Base-by-base conservation (phyloP, 164 flowering plant species). In the Berberis vulgaris region DNA sequence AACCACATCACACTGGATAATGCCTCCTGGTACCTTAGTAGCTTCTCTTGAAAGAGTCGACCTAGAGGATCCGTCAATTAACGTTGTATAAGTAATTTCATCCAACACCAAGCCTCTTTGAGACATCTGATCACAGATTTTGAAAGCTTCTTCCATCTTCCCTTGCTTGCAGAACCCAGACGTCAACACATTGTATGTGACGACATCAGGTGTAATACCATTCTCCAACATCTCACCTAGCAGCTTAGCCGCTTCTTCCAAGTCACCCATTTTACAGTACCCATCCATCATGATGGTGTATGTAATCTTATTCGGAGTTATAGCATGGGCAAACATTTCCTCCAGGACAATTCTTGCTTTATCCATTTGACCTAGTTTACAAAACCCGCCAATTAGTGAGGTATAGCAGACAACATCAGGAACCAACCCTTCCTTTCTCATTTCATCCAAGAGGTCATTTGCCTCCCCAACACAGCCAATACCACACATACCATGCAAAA, bases 401-500 rank as follows among this genome's bases (percentile, higher is more conserved):
- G 49, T 88, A 73, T 85, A 91, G 71, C 85, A 82, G 43, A 80
- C 69, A 62, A 86, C 89, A 77, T 91, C 67, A n/a, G 93, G 93
- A 40, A 44, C 11, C 72, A 85, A 59, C 5, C 83, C 85, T 5
- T 84, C 80, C 45, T 63, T 69, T 67, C 76, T 80, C 96, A 88
- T 86, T 72, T 78, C 82, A 68, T 72, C 67, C 58, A 91, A 41
- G 65, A 84, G 68, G 45, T 49, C 6, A 43, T 64, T 72, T 40
- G 93, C 88, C 64, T 81, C 82, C 45, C 80, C 81, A 50, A 82
- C 73, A 69, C 57, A 61, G 46, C 95, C 86, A 61, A 64, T 47
- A 43, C 67, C 72, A 70, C 86, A 80, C 69, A 83, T 50, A 54
- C 49, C 93, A 73, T 84, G 69, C 71, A 88, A 78, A 43, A 88